A percentile compares a stretch with the other conserved stretches of the same genome.
phyloP scores from a whole-genome alignment of 257 asterid species.

The Lithospermum erythrorhizon region DNA sequence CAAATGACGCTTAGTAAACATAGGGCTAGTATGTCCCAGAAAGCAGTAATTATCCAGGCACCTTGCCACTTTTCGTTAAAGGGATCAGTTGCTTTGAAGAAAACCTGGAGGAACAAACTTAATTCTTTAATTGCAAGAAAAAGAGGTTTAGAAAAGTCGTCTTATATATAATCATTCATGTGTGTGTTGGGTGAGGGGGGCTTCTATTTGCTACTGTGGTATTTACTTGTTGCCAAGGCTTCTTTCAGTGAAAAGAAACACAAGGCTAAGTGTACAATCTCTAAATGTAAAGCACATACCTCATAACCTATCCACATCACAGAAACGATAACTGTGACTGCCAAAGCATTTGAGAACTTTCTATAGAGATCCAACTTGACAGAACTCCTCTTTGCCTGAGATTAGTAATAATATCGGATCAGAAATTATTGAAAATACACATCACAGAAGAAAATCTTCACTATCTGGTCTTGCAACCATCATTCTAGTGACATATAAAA shows the following conservation, averaged over 20 bases:
- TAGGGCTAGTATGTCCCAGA: conserved; percentile 89
- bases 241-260: too few relatives aligned
- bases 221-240: too few relatives aligned
- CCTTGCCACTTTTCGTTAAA: conserved; percentile 95
- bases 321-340: conserved; percentile 62
- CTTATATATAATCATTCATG: not conserved
- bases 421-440: conserved; percentile 8
- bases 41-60: conserved; percentile 93
- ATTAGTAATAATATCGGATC: conserved; percentile 14
- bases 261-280: not conserved
- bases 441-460: not conserved
- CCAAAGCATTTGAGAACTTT: conserved; percentile 88
- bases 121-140: conserved; percentile 2
- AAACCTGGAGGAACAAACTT: conserved; percentile 47
- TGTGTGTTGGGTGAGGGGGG: too few relatives aligned
- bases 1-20: conserved; percentile 81
- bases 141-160: not conserved
- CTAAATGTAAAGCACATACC: conserved; percentile 35
- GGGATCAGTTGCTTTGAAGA: conserved; percentile 94
- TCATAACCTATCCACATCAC: conserved; percentile 93
- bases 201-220: too few relatives aligned
- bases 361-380: conserved; percentile 82
- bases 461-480: not conserved
- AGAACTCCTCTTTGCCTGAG: conserved; percentile 88
- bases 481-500: not conserved